Conservation (phyloP, 257 asterid species). For the Jasminum sambac region DNA sequence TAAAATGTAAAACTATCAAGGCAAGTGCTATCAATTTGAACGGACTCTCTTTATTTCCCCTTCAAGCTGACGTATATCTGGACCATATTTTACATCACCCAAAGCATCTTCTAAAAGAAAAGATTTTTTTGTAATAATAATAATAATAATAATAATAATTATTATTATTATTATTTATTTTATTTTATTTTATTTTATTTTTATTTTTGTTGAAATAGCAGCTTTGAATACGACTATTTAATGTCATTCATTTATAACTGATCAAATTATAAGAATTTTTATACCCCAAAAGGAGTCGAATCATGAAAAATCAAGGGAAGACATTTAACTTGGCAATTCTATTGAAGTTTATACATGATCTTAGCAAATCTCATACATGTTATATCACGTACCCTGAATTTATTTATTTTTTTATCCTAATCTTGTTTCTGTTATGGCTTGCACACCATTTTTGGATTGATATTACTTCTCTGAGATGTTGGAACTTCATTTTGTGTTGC, state of each 20-base stretch:
- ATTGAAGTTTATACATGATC: background rate
- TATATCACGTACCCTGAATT: background rate
- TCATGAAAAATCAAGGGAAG: slow-evolving; percentile 22
- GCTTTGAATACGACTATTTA: background rate
- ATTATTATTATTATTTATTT: too few species aligned
- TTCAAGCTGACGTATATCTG: slow-evolving; percentile 11
- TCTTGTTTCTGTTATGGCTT: slow-evolving; percentile 15
- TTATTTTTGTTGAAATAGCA: background rate
- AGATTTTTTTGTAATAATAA: too few species aligned
- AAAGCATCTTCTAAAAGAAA: background rate
- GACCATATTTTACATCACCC: slow-evolving; percentile 2
- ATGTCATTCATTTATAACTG: slow-evolving; percentile 6
- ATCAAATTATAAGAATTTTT: background rate
- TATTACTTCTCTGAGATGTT: background rate
- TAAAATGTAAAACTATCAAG: slow-evolving; percentile 4
- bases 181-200: too few species aligned
- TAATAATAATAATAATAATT: too few species aligned
- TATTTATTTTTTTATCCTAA: too few species aligned
- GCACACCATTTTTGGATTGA: background rate
- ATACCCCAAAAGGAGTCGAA: slow-evolving; percentile 5
- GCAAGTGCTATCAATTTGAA: background rate
- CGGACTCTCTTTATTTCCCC: background rate
- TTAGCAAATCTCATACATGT: background rate
- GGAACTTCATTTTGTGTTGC: background rate
- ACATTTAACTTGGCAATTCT: slow-evolving; percentile 8